Conservation (phyloP, 1,284 basidiomycete genomes). For the Rhodotorula sp. region DNA sequence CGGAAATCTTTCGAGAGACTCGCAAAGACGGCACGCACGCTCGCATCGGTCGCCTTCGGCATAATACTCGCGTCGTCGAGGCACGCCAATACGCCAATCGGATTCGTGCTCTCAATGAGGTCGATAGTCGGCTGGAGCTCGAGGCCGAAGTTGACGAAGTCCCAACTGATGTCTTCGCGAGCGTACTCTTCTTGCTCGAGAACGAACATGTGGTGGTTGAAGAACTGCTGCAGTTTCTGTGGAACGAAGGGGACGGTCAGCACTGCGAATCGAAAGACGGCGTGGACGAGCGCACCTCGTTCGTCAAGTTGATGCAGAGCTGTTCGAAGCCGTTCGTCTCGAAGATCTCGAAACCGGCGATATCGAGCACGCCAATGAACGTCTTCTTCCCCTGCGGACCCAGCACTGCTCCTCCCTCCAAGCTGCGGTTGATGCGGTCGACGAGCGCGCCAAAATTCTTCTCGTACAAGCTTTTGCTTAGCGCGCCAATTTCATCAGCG, state of each 20-base stretch:
- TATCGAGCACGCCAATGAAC: slow-evolving; percentile 98
- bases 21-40: slow-evolving; percentile 46
- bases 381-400: slow-evolving; percentile 83
- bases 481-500: slow-evolving; percentile 82
- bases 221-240: slow-evolving; percentile 85
- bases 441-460: slow-evolving; percentile 93
- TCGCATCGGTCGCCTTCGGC: slow-evolving; percentile 93
- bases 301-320: slow-evolving; percentile 98
- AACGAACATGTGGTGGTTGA: slow-evolving; percentile 99
- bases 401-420: slow-evolving; percentile 72
- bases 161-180: slow-evolving; percentile 95
- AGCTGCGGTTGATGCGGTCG: slow-evolving; percentile 88
- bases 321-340: slow-evolving; percentile 78
- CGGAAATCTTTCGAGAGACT: rapidly evolving
- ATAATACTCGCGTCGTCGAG: slow-evolving; percentile 99
- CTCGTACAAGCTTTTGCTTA: slow-evolving; percentile 97
- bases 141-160: slow-evolving; percentile 97
- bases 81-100: slow-evolving; percentile 86
- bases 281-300: slow-evolving; percentile 58
- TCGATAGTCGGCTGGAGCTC: slow-evolving; percentile 98
- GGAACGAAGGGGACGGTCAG: background rate
- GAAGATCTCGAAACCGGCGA: slow-evolving; percentile 96
- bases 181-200: slow-evolving; percentile 99
- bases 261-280: background rate
- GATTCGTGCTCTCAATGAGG: slow-evolving; percentile 78